A percentile compares a stretch with the other conserved stretches of the same genome.
Conservation (phyloP, 345 rosid genomes). For the Eucalyptus melliodora region DNA sequence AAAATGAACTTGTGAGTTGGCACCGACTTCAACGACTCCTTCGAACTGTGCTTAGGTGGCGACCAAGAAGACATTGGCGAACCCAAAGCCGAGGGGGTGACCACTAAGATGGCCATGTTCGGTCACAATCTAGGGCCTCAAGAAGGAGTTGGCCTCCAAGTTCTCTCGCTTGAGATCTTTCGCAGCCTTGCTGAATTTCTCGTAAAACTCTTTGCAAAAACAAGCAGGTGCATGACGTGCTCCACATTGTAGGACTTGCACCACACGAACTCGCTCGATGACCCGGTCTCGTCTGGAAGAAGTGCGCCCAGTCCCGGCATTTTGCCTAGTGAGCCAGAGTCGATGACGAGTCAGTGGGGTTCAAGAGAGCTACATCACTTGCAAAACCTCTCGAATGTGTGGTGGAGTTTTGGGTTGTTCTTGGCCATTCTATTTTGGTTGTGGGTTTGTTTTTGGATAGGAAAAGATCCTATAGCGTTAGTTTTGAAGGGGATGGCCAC, state of each 20-base stretch:
- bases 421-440: too few species aligned
- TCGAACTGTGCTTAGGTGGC: neutral
- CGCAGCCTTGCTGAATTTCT: neutral
- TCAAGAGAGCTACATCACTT: too few species aligned
- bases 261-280: neutral
- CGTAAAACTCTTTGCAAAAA: accelerated
- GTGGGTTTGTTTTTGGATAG: too few species aligned
- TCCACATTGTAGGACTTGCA: neutral
- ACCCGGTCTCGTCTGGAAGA: accelerated
- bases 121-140: neutral
- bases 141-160: neutral
- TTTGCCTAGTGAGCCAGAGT: too few species aligned
- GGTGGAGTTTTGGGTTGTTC: too few species aligned
- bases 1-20: neutral
- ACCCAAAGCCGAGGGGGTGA: neutral
- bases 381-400: too few species aligned
- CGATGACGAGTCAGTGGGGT: too few species aligned
- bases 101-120: neutral
- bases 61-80: neutral
- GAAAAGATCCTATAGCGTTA: too few species aligned
- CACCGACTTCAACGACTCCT: neutral
- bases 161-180: neutral
- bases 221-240: neutral
- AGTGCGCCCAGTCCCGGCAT: neutral
- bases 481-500: too few species aligned